Base-by-base conservation (phyloP, 1,284 basidiomycete species). In the Tilletiopsis washingtonensis region DNA sequence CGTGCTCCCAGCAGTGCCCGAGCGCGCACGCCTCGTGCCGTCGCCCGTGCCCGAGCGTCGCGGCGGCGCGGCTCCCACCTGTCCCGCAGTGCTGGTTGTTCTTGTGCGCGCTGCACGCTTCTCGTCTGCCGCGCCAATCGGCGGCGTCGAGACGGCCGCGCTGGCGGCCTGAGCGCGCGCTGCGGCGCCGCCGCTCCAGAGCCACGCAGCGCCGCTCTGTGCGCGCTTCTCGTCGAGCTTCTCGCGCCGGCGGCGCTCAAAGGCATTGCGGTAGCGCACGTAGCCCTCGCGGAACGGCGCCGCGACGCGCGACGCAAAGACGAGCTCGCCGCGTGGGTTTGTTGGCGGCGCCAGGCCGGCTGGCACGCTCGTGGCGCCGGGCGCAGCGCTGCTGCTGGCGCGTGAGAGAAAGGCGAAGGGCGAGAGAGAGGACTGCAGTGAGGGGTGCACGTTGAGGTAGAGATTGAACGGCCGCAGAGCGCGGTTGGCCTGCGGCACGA, bases 401-500 rank as follows among this genome's bases (percentile, higher is more conserved):
- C n/a, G n/a, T 9, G 9, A 24, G 23, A 43, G 29, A 15, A 46
- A 38, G 0, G 49, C 49, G 45, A 52, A 51, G 1, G 83, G 83
- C 59, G 84, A 83, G n/a, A n/a, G n/a, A n/a, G n/a, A n/a, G n/a
- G n/a, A n/a, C n/a, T n/a, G n/a, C n/a, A n/a, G n/a, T n/a, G n/a
- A n/a, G n/a, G n/a, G n/a, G 45, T 88, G 84, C 64, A 93, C 87
- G 76, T 97, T 97, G 63, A 98, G 80, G 69, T 91, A 89, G 84
- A 98, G 93, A 75, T 98, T 97, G 74, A 96, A 86, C 23, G 84
- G 86, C 23, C 93, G 81, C 25, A 98, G 77, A 0, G 91, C 84
- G 39, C 85, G 82, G 74, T 98, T 98, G 9, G 91, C 89, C 65
- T 97, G 93, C 1, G 90, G 91, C 17, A 97, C 88, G 70, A 97